Evolutionary conservation across 192 early-diverging fungal species (phyloP).

Genomic region (Entomortierella chlamydospora): DNA sequence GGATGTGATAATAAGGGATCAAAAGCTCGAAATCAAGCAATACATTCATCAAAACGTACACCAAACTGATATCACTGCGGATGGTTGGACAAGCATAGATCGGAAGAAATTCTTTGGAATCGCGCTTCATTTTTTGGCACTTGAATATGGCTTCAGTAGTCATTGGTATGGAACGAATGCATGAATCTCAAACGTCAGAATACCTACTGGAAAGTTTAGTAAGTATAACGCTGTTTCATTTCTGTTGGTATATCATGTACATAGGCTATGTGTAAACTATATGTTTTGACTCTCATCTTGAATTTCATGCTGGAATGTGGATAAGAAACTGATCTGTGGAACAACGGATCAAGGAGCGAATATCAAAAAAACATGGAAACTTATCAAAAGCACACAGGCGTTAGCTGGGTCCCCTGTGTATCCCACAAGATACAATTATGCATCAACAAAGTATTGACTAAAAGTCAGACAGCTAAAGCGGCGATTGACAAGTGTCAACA

Average conservation of each 20-base stretch:
- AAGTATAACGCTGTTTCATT: slow-evolving; percentile 1
- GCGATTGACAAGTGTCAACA: slow-evolving; percentile 14
- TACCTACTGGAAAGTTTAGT: slow-evolving; percentile 2
- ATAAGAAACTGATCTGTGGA: slow-evolving; percentile 21
- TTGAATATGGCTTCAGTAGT: slow-evolving; percentile 2
- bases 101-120: slow-evolving; percentile 14
- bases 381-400: neutral
- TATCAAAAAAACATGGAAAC: slow-evolving; percentile 13
- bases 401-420: slow-evolving; percentile 8
- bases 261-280: neutral
- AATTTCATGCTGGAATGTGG: slow-evolving; percentile 5
- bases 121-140: slow-evolving; percentile 1
- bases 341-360: slow-evolving; percentile 39
- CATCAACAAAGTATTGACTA: slow-evolving; percentile 24
- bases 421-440: slow-evolving; percentile 23
- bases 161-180: slow-evolving; percentile 13
- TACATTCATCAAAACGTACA: neutral
- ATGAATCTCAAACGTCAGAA: slow-evolving; percentile 11
- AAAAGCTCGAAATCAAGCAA: neutral
- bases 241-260: neutral
- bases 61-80: slow-evolving; percentile 6
- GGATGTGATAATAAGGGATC: neutral
- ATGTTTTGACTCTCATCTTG: neutral
- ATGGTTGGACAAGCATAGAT: slow-evolving; percentile 22
- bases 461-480: neutral